Evolutionary conservation across 2,329 filamentous ascomycete genomes (phyloP).

Genomic region (Cladobotryum mycophilum): DNA sequence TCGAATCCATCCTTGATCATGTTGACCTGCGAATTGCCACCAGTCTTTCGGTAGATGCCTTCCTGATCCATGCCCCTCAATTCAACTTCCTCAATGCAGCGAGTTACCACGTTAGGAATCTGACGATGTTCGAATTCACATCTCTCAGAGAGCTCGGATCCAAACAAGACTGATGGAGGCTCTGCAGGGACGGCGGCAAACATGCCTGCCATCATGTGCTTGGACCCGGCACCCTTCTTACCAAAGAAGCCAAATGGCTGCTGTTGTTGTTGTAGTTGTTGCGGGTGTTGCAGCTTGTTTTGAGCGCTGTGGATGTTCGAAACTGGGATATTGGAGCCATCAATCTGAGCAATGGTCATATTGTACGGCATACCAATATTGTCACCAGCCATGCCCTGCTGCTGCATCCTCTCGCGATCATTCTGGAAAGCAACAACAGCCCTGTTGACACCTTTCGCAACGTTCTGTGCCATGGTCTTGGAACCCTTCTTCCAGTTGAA

Average conservation of each 20-base stretch:
- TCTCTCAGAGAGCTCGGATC: slow-evolving; percentile 79
- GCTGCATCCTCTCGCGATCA: slow-evolving; percentile 49
- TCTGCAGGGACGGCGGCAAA: slow-evolving; percentile 41
- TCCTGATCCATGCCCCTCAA: slow-evolving; percentile 94
- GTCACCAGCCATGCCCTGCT: slow-evolving; percentile 51
- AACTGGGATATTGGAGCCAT: slow-evolving; percentile 34
- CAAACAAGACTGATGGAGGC: slow-evolving; percentile 63
- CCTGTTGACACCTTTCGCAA: slow-evolving; percentile 89
- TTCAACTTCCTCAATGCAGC: slow-evolving; percentile 96
- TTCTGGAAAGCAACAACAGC: slow-evolving; percentile 71
- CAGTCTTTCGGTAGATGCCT: slow-evolving; percentile 96
- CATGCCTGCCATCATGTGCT: slow-evolving; percentile 33
- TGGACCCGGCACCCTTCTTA: slow-evolving; percentile 47
- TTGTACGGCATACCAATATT: slow-evolving; percentile 66
- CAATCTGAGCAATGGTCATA: slow-evolving; percentile 53
- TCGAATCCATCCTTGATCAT: slow-evolving; percentile 89
- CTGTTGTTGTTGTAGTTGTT: slow-evolving; percentile 17
- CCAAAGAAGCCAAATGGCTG: slow-evolving; percentile 70
- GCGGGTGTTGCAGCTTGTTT: slow-evolving; percentile 16
- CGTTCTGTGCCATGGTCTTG: slow-evolving; percentile 87
- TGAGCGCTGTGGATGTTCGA: slow-evolving; percentile 22
- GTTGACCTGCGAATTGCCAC: slow-evolving; percentile 86
- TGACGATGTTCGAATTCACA: slow-evolving; percentile 83
- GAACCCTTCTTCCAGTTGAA: slow-evolving; percentile 99
- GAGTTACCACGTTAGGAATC: slow-evolving; percentile 83